These are phyloP conservation scores for Candida incommunis DNA, from an alignment of 805 yeast species.

Conservation along the genomic window DNA sequence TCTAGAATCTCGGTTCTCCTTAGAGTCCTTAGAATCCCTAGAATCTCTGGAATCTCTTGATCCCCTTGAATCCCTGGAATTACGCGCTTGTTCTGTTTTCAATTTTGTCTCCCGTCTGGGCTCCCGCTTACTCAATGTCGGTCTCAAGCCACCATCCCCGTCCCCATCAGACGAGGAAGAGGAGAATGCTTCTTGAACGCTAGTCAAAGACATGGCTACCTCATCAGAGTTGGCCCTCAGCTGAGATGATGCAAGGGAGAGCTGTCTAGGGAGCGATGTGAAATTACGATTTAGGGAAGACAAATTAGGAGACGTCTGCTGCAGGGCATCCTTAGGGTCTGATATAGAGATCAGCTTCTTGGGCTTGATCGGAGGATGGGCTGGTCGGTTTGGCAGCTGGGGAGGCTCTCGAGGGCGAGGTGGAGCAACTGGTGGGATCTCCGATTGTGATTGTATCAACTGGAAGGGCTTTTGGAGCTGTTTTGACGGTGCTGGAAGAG, in stretches of 20 bases:
- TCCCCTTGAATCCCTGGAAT: too few relatives aligned
- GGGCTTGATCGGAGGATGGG: neutral
- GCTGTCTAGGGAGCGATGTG: neutral
- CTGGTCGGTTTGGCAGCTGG: neutral
- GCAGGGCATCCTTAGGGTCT: neutral
- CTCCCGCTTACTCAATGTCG: too few relatives aligned
- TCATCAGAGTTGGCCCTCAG: neutral
- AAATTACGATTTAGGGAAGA: neutral
- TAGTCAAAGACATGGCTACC: neutral
- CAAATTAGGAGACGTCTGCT: neutral
- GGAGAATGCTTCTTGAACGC: neutral
- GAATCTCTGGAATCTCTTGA: too few relatives aligned
- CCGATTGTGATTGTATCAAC: too few relatives aligned
- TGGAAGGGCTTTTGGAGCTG: too few relatives aligned
- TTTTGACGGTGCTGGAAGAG: neutral
- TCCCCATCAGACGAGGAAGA: neutral
- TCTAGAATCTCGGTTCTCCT: too few relatives aligned
- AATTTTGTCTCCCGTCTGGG: too few relatives aligned
- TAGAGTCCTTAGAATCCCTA: too few relatives aligned
- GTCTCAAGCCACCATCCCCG: too few relatives aligned
- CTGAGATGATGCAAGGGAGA: neutral
- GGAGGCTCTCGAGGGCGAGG: slow-evolving; percentile 4
- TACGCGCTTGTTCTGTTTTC: too few relatives aligned
- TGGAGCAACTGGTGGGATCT: slow-evolving; percentile 4
- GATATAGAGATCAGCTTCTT: neutral